A percentile compares a stretch with the other conserved stretches of the same genome.
Conservation (phyloP, 805 yeast genomes). For the Wickerhamomyces chambardii region DNA sequence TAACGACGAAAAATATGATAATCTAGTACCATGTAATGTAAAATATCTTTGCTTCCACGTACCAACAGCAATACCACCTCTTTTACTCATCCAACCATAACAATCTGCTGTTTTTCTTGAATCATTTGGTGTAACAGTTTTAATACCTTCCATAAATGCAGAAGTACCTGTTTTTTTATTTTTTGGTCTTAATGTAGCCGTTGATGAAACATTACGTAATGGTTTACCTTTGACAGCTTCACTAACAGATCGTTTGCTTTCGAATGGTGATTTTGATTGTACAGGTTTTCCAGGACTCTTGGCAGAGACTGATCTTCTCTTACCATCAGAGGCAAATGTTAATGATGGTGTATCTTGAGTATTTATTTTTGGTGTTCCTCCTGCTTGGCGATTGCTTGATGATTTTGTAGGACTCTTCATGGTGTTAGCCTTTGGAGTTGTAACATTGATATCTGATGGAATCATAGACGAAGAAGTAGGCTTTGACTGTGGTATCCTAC, state of each 20-base stretch:
- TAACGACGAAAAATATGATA: conserved; percentile 76
- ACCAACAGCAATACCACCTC: conserved; percentile 77
- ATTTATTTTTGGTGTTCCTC: conserved; percentile 10
- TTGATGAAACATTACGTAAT: conserved; percentile 44
- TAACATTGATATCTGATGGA: no score
- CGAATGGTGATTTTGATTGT: conserved; percentile 11
- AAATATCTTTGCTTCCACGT: conserved; percentile 86
- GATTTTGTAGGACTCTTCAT: neutral
- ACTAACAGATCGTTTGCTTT: conserved; percentile 32
- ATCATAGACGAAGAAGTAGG: no score
- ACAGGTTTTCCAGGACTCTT: conserved; percentile 18
- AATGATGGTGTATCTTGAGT: conserved; percentile 3
- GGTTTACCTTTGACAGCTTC: conserved; percentile 44
- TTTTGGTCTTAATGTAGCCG: conserved; percentile 23
- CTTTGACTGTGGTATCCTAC: no score
- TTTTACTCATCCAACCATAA: conserved; percentile 95
- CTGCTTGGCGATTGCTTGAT: neutral
- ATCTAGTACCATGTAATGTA: conserved; percentile 84
- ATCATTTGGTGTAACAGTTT: conserved; percentile 64
- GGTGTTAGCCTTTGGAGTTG: conserved; percentile 1
- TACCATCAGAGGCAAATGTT: conserved; percentile 15
- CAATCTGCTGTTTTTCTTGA: conserved; percentile 68
- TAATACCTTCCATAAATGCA: conserved; percentile 84
- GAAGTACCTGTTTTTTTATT: conserved; percentile 59
- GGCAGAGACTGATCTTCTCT: conserved; percentile 44